Evolutionary conservation across 345 rosid species (phyloP).

Genomic region (Acer campestre): DNA sequence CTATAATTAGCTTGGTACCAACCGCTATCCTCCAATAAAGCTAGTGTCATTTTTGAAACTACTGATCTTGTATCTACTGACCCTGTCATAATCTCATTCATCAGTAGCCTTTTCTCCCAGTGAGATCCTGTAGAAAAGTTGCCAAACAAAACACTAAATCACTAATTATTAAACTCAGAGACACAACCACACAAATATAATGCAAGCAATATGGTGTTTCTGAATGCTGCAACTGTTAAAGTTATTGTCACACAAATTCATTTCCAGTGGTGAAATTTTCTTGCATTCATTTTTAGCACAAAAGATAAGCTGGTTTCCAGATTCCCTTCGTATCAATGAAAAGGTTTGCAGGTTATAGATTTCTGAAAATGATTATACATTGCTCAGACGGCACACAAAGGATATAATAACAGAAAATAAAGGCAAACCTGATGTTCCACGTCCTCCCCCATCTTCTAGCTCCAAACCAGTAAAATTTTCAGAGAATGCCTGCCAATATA

Average conservation of each 20-base stretch:
- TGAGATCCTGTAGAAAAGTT: conserved; percentile 72
- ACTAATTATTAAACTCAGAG: conserved; percentile 9
- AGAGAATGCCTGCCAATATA: conserved; percentile 74
- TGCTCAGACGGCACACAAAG: not conserved
- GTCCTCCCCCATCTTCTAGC: conserved; percentile 99
- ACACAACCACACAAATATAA: not conserved
- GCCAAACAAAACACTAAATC: conserved; percentile 11
- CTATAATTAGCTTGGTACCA: conserved; percentile 99
- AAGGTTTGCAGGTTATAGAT: not conserved
- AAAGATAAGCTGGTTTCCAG: not conserved
- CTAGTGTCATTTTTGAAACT: conserved; percentile 96
- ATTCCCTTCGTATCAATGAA: not conserved
- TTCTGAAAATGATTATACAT: not conserved
- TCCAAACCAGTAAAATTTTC: conserved; percentile 96
- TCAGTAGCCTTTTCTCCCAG: conserved; percentile 98
- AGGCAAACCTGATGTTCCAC: conserved; percentile 87
- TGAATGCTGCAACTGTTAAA: not conserved
- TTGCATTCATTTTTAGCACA: not conserved
- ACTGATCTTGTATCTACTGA: conserved; percentile 98
- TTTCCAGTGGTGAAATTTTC: not conserved
- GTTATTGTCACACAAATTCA: not conserved
- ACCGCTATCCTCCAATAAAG: conserved; percentile 96
- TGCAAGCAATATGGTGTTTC: not conserved
- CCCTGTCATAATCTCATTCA: conserved; percentile 99
- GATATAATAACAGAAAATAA: conserved; percentile 1